phyloP scores from a whole-genome alignment of 345 rosid genomes.

The Arabidopsis thaliana region DNA sequence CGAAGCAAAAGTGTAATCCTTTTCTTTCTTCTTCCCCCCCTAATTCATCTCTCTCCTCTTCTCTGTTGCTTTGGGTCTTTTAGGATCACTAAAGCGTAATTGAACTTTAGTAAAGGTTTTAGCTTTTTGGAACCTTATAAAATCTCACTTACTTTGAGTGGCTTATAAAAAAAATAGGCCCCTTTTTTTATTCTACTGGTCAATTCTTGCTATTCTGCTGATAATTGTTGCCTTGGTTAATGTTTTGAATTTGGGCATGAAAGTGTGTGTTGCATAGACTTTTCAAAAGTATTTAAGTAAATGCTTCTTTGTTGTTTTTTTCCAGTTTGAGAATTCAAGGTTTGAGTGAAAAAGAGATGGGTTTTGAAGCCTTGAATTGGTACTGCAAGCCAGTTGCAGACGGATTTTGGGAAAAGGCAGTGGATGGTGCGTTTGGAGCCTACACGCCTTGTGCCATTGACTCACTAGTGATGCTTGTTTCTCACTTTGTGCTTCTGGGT shows the following conservation, averaged over 20 bases:
- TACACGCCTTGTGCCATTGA: conserved; percentile 81
- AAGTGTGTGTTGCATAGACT: not conserved
- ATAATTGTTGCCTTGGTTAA: not conserved
- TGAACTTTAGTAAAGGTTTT: conserved; percentile 21
- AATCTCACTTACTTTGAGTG: no score
- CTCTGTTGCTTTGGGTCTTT: conserved; percentile 9
- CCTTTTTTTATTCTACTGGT: not conserved
- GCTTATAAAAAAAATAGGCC: no score
- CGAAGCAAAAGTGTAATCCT: conserved; percentile 30
- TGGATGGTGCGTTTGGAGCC: conserved; percentile 70
- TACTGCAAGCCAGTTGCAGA: conserved; percentile 73
- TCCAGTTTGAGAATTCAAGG: conserved; percentile 23
- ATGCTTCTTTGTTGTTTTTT: conserved; percentile 17
- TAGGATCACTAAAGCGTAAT: not conserved
- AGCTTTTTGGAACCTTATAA: not conserved
- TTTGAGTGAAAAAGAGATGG: conserved; percentile 55
- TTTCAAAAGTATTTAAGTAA: not conserved
- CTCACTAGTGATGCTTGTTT: conserved; percentile 63
- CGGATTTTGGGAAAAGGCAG: conserved; percentile 67
- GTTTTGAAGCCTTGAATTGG: conserved; percentile 68
- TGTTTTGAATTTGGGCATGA: not conserved
- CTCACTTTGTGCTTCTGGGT: conserved; percentile 71
- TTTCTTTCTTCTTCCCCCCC: conserved; percentile 25
- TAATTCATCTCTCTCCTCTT: not conserved
- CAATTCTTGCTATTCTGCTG: not conserved